Conservation (phyloP, 2,329 filamentous ascomycete genomes). For the Neofusicoccum umdonicola region DNA sequence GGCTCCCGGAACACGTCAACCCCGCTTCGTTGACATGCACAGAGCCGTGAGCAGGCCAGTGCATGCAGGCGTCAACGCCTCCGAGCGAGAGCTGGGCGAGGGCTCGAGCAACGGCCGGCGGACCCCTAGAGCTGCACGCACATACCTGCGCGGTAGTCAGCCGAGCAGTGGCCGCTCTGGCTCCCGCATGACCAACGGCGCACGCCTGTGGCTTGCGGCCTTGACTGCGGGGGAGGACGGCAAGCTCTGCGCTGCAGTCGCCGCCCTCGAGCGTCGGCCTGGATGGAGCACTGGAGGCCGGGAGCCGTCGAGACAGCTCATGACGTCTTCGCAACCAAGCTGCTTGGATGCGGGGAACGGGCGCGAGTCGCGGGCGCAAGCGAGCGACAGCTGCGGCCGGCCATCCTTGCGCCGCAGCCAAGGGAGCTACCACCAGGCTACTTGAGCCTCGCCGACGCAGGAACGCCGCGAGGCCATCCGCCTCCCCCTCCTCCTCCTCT, state of each 20-base stretch:
- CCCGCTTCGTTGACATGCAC: not conserved
- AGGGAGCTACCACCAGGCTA: not conserved
- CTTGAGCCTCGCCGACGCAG: slow-evolving; percentile 12
- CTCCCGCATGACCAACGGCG: not conserved
- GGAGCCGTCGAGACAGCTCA: not conserved
- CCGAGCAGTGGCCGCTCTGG: not conserved
- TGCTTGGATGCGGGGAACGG: not conserved
- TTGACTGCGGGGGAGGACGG: not conserved
- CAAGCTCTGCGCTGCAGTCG: no score
- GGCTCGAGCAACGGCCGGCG: no score
- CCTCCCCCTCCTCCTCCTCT: not conserved
- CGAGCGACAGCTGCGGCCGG: not conserved
- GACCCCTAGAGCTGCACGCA: no score
- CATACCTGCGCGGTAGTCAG: not conserved
- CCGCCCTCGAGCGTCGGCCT: no score
- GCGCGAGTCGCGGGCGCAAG: slow-evolving; percentile 2
- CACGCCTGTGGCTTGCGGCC: not conserved
- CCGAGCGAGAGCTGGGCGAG: no score
- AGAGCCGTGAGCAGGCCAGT: not conserved
- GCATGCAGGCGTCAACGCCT: no score
- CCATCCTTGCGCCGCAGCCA: slow-evolving; percentile 4
- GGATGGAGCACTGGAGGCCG: not conserved
- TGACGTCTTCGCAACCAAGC: not conserved
- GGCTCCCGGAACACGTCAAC: not conserved
- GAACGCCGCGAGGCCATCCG: slow-evolving; percentile 4